These are phyloP conservation scores for Petunia axillaris DNA, from an alignment of 257 asterid species.

Conservation along the genomic window DNA sequence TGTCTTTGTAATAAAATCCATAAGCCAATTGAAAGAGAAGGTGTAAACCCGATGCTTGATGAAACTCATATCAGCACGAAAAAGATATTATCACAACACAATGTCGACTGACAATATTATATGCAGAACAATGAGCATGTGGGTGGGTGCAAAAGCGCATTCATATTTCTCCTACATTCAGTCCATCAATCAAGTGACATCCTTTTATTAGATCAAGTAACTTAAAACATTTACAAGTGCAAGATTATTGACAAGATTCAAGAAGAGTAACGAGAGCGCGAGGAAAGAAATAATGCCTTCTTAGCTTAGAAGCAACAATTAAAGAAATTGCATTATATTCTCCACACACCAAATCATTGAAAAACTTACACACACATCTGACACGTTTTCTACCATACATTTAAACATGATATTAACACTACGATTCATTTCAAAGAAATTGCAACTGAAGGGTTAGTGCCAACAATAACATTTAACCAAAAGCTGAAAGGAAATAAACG, in stretches of 20 bases:
- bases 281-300: neutral
- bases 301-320: neutral
- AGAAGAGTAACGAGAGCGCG: conserved; percentile 4
- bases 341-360: conserved; percentile 15
- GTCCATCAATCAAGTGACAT: neutral
- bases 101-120: neutral
- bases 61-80: conserved; percentile 18
- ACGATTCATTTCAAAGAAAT: neutral
- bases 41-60: neutral
- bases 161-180: neutral
- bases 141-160: neutral
- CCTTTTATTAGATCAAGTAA: neutral
- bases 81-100: neutral
- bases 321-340: neutral
- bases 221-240: neutral
- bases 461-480: neutral
- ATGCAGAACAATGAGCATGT: neutral
- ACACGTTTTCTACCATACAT: neutral
- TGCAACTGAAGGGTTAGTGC: neutral
- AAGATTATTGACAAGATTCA: neutral
- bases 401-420: neutral
- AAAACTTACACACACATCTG: neutral
- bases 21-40: neutral
- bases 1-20: neutral
- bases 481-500: conserved; percentile 1